These are phyloP conservation scores for Tarenaya hassleriana DNA, from an alignment of 345 rosid species.

Conservation along the genomic window DNA sequence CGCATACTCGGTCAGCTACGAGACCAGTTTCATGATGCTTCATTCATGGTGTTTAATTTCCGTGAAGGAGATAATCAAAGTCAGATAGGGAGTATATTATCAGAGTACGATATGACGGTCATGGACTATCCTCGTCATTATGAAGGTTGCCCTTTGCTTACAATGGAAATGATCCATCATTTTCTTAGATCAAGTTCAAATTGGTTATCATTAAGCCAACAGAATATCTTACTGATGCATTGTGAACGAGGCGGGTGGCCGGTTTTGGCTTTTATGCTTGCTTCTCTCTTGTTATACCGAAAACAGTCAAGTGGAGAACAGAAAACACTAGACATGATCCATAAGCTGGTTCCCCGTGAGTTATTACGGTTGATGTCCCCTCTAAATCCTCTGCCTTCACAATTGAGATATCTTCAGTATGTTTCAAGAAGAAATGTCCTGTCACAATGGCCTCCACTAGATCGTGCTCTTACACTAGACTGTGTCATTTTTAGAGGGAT, in stretches of 20 bases:
- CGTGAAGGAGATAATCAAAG: conserved; percentile 51
- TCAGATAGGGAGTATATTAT: conserved; percentile 41
- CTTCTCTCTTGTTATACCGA: conserved; percentile 57
- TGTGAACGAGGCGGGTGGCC: conserved; percentile 81
- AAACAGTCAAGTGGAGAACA: conserved; percentile 57
- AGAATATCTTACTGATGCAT: conserved; percentile 58
- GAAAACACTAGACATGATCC: conserved; percentile 67
- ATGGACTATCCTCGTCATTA: conserved; percentile 76
- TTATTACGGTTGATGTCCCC: conserved; percentile 57
- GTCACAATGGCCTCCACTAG: conserved; percentile 62
- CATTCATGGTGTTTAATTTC: conserved; percentile 77
- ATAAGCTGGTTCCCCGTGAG: conserved; percentile 69
- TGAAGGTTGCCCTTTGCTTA: conserved; percentile 70
- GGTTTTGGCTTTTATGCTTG: conserved; percentile 70
- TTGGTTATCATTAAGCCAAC: conserved; percentile 58
- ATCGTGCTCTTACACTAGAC: conserved; percentile 58
- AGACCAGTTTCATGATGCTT: conserved; percentile 50
- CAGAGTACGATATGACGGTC: conserved; percentile 67
- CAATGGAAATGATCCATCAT: conserved; percentile 62
- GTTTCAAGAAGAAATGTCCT: conserved; percentile 63
- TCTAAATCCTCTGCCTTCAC: conserved; percentile 65
- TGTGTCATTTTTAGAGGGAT: conserved; percentile 51
- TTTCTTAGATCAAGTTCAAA: conserved; percentile 64
- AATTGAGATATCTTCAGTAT: conserved; percentile 71
- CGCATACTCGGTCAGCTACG: conserved; percentile 50